Conservation (phyloP, 805 yeast genomes). For the Candida berthetii region DNA sequence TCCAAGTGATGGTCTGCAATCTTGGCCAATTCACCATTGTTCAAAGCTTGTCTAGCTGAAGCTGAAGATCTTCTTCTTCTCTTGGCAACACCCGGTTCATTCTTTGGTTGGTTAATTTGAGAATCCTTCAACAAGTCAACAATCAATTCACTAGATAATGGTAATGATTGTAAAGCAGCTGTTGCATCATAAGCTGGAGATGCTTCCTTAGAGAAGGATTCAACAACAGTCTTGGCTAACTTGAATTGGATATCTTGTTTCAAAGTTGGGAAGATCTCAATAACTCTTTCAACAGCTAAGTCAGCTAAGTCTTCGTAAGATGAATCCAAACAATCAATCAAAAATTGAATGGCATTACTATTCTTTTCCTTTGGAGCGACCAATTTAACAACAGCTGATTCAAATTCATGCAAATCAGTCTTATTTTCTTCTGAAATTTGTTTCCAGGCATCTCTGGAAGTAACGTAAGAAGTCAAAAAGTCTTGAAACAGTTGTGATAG, state of each 20-base stretch:
- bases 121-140: slow-evolving; percentile 52
- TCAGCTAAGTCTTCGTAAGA: slow-evolving; percentile 36
- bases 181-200: slow-evolving; percentile 43
- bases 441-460: slow-evolving; percentile 39
- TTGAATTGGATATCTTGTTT: slow-evolving; percentile 51
- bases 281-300: slow-evolving; percentile 43
- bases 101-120: slow-evolving; percentile 42
- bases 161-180: slow-evolving; percentile 46
- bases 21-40: slow-evolving; percentile 58
- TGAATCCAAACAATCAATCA: slow-evolving; percentile 46
- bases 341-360: slow-evolving; percentile 50
- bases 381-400: slow-evolving; percentile 47
- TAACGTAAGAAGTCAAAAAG: slow-evolving; percentile 38
- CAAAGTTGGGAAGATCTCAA: slow-evolving; percentile 49
- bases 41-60: slow-evolving; percentile 68
- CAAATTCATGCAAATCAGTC: slow-evolving; percentile 48
- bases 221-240: slow-evolving; percentile 55
- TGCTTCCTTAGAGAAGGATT: slow-evolving; percentile 38
- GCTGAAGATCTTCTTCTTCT: slow-evolving; percentile 83
- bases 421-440: slow-evolving; percentile 39
- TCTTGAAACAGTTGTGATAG: slow-evolving; percentile 43
- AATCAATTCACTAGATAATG: slow-evolving; percentile 50
- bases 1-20: slow-evolving; percentile 76
- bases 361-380: slow-evolving; percentile 59
- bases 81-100: slow-evolving; percentile 45